Evolutionary conservation across 2,329 filamentous ascomycete genomes (phyloP), one percentile per base, ranked within the genome.

Genomic region (Claviceps sp.): DNA sequence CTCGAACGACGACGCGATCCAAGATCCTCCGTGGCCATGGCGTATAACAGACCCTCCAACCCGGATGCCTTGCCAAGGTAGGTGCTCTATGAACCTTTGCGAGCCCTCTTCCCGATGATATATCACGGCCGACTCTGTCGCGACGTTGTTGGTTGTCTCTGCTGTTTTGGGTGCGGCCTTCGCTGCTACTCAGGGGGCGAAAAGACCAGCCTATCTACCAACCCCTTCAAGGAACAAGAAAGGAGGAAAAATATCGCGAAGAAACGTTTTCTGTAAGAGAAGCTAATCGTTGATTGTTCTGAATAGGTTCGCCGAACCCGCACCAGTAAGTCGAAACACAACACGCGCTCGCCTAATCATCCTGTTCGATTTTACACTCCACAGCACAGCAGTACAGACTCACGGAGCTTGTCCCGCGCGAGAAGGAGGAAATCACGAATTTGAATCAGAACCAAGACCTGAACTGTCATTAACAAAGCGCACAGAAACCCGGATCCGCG

Each of bases 31-130:
- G 34, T 20, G 45, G 69, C 65, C 55, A 97, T 97, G 91, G 91
- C 91, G 52, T 97, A 97, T 77, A 95, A 95, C 71, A 83, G 82
- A 67, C 81, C 85, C 52, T 93, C 89, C 73, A 95, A 98, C 68
- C 90, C 90, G 37, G 91, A 98, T 74, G 87, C 89, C 65, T 81
- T 98, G 57, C 91, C 91, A 65, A 88, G 88, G 86, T 93, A 77
- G 72, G 84, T 70, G 20, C 47, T 37, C 24, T 22, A 58, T 55
- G 51, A 26, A 49, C 1, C n/a, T 18, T 18, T 11, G 5, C 7
- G 4, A 37, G 46, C 57, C 47, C 14, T 54, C 55, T 11, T 24
- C 14, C 13, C 7, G n/a, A 41, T 48, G n/a, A 1, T 37, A 18
- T 24, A 44, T n/a, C 22, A 34, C 26, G 16, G 8, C 30, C 22